These are phyloP conservation scores for Lactarius akahatsu DNA, from an alignment of 768 basidiomycete genomes.

Conservation along the genomic window DNA sequence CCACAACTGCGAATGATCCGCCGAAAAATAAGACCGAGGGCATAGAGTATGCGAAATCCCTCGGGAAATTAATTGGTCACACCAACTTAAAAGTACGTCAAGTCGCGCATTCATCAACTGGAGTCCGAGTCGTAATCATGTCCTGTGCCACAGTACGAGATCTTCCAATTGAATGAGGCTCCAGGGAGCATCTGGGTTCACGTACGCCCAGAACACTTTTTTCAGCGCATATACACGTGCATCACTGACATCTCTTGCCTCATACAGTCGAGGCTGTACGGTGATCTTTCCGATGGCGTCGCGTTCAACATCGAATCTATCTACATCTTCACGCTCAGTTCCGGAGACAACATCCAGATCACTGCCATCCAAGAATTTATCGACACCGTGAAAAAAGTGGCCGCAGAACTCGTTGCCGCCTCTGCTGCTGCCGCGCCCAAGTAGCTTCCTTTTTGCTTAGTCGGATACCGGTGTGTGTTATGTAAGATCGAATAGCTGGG, in stretches of 20 bases:
- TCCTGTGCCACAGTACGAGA: constrained; percentile 14
- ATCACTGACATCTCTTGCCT: neutral
- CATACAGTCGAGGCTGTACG: constrained; percentile 9
- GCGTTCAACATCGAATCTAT: constrained; percentile 13
- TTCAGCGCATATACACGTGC: neutral
- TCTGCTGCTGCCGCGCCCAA: neutral
- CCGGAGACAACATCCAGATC: constrained; percentile 17
- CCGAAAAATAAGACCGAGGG: constrained; percentile 15
- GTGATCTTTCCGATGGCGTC: neutral
- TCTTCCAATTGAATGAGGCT: constrained; percentile 2
- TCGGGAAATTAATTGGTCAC: neutral
- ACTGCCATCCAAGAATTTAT: constrained; percentile 16
- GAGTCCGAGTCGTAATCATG: neutral
- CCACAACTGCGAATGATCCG: constrained; percentile 5
- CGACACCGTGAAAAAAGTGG: constrained; percentile 12
- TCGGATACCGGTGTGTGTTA: neutral
- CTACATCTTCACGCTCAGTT: constrained; percentile 19
- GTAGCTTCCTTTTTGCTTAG: neutral
- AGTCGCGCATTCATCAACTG: neutral
- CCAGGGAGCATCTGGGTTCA: constrained; percentile 17
- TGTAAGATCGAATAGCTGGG: neutral
- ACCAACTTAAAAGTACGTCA: constrained; percentile 11
- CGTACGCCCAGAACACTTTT: constrained; percentile 4
- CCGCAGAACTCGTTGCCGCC: constrained; percentile 35
- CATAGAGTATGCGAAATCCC: neutral